Base-by-base conservation (phyloP, 768 basidiomycete species). In the Mycena venus region DNA sequence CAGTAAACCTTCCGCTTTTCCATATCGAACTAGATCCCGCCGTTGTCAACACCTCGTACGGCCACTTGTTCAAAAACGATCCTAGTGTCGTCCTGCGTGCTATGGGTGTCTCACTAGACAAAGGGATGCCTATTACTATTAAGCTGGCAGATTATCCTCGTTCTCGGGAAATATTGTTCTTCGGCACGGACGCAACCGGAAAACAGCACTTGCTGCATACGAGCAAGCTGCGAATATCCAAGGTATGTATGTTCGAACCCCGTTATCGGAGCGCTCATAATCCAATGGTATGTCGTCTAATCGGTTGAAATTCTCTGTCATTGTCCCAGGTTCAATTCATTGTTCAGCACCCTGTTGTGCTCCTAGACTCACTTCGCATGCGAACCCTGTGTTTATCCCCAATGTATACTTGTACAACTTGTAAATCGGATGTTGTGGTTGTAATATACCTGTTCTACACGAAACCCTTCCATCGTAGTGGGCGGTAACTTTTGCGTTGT, bases 101-200 rank as follows among this genome's bases (percentile, higher is more conserved):
- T 19, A 71, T 71, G 70, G 55, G 70, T 23, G 70, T 71, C 42
- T 71, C 70, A 31, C 32, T 71, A 44, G 62, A 71, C 15, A 71
- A 65, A 51, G 70, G 70, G 23, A 56, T 64, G 34, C 70, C 70
- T 1, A 38, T 71, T 7, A 71, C 62, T 27, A 71, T 71, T 31
- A 71, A 71, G 25, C 62, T 71, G 21, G 62, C 55, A 23, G 32
- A 65, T 36, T 58, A 42, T 29, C 36, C 62, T 15, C 25, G 58
- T 44, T 53, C 62, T 42, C 23, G 32, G 29, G 49, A 71, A 8
- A 65, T 71, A 23, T 25, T 71, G 53, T 71, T 71, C 27, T 58
- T 71, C 17, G 56, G 53, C 29, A 71, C 62, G 23, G 62, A 71
- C n/a, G 21, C 17, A 11, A 58, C 40, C 10, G 53, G 70, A 21